Evolutionary conservation across 2,329 filamentous ascomycete genomes (phyloP), one percentile per base, ranked within the genome.

Genomic region (Aspergillus brunneoviolaceus): DNA sequence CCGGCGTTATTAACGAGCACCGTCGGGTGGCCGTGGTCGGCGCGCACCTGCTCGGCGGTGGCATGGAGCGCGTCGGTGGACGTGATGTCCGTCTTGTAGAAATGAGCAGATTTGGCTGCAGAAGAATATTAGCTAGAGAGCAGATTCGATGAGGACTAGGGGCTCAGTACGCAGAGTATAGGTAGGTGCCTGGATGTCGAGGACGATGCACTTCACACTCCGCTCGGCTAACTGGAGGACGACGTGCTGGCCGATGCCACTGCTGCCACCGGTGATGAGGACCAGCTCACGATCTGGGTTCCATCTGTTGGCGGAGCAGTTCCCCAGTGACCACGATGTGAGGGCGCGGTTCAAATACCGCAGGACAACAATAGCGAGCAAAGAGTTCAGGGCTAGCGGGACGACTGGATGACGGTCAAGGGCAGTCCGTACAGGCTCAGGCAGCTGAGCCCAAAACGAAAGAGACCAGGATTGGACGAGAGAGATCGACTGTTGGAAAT

Each of bases 1-100:
- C 80, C 80, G 11, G 81, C 81, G 51, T 82, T 83, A 71, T 82
- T 82, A 64, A 82, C 73, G 35, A 82, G 69, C 7, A 82, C 78
- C 5, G 77, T 79, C 1, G 80, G 79, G 21, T 80, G 72, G 45
- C 80, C 79, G 25, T 78, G 72, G 5, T 73, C 65, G 1, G 63
- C 61, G 27, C 78, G 74, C 62, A 82, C 79, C 14, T 72, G 61
- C 25, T 69, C 64, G 3, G 76, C 80, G 1, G 74, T 71, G 9
- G 65, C 60, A 25, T 69, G 67, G 51, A 77, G 68, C 53, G 61
- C 71, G 16, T 64, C 65, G 0, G 73, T 69, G 21, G 69, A 72
- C 39, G 76, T 77, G 60, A 79, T 73, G 63, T 79, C 72, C 39
- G 67, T 66, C 49, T 70, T 66, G 65, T 77, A 77, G 68, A 77